Evolutionary conservation across 1,284 basidiomycete species (phyloP).

Genomic region (Fereydounia khargensis): DNA sequence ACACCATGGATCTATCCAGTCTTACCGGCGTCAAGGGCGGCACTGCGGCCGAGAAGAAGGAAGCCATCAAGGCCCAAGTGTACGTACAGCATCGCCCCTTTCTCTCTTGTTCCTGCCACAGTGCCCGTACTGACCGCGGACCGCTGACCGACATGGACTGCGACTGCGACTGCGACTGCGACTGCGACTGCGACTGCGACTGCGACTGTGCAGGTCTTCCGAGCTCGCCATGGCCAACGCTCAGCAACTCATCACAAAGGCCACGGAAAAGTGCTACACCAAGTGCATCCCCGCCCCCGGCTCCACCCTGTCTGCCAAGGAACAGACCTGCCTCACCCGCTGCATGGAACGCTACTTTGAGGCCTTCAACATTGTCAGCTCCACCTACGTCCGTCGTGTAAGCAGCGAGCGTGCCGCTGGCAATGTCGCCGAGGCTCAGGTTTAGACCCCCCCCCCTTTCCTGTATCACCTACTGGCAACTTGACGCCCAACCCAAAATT

Average conservation of each 20-base stretch:
- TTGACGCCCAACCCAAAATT: no score
- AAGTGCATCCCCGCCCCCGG: conserved; percentile 50
- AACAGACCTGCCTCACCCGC: conserved; percentile 50
- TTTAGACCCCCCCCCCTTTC: no score
- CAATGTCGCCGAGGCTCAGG: no score
- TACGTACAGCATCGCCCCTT: conserved; percentile 7
- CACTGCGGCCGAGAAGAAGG: conserved; percentile 20
- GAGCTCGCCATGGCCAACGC: conserved; percentile 52
- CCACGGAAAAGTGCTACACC: conserved; percentile 54
- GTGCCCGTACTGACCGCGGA: no score
- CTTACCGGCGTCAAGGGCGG: conserved; percentile 14
- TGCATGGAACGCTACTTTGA: conserved; percentile 56
- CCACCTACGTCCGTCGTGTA: conserved; percentile 44
- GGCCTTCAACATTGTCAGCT: conserved; percentile 51
- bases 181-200: no score
- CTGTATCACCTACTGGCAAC: no score
- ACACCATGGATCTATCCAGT: conserved; percentile 40
- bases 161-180: no score
- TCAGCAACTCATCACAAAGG: conserved; percentile 53
- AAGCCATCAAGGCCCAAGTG: conserved; percentile 53
- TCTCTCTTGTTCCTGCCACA: neutral
- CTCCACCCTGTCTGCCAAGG: conserved; percentile 42
- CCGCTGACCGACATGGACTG: no score
- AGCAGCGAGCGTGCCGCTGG: conserved; percentile 39
- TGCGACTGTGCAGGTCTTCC: conserved; percentile 5